Base-by-base conservation (phyloP, 2,329 filamentous ascomycete genomes). In the Talaromyces sp. region DNA sequence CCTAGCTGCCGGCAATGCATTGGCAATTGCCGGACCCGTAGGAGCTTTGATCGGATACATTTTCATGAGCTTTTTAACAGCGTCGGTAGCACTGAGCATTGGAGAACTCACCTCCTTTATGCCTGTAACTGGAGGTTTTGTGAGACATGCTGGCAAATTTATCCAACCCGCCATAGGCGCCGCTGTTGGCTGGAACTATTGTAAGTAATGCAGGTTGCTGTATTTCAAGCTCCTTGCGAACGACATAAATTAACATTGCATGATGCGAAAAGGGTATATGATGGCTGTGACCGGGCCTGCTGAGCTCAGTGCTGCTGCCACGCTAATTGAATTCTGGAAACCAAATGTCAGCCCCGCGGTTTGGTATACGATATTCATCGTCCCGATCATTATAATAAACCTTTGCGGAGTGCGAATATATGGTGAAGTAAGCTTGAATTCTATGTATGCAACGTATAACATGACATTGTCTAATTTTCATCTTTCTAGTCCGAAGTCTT, bases 321-420 rank as follows among this genome's bases (percentile, higher is more conserved):
- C 83, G 31, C 73, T 84, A 15, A 79, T 85, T 41, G 69, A 79
- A n/a, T 79, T 77, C 68, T 79, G 78, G 78, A 69, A 74, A 2
- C 79, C 80, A 68, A 65, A 80, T 1, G 74, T 76, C 22, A 77
- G 45, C 22, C 52, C 92, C 66, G 88, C 81, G 70, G 86, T 91
- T 64, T 90, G 84, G 66, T 88, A 92, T 69, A 91, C 89, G 77
- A 91, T 93, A 70, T 84, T 84, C 43, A 80, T 92, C 63, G 92
- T 93, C 78, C 91, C 89, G 85, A 83, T 87, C 41, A 43, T 43
- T 19, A 43, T 43, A 7, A 43, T 43, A 17, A 43, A 4, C 8
- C 6, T 43, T 43, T 43, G 41, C 41, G 41, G 41, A 43, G 41
- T 43, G 41, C 41, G 41, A 43, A 17, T 43, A n/a, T 43, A 43